A percentile compares a stretch with the other conserved stretches of the same genome.
Conservation (phyloP, 768 basidiomycete species). For the Russula compacta region DNA sequence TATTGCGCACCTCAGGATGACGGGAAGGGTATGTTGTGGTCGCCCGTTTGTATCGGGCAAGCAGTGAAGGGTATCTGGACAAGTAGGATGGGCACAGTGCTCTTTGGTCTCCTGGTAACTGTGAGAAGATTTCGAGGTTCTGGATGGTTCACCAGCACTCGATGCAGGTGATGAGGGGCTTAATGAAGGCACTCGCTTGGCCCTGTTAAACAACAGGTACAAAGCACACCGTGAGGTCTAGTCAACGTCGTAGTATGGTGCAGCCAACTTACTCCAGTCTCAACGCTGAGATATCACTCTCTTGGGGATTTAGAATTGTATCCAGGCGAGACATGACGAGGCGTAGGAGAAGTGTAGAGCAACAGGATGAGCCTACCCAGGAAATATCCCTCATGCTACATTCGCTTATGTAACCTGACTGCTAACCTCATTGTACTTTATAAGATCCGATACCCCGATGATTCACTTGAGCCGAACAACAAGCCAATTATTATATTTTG, state of each 20-base stretch:
- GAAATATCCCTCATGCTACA: conserved; percentile 3
- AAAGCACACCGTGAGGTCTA: not conserved
- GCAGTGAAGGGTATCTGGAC: conserved; percentile 69
- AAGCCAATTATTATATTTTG: not conserved
- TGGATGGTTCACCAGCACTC: conserved; percentile 7
- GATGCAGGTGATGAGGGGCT: conserved; percentile 10
- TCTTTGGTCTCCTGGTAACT: conserved; percentile 23
- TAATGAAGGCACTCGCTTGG: conserved; percentile 4
- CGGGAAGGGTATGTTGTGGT: conserved; percentile 77
- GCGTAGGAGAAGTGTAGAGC: not conserved
- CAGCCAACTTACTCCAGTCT: conserved; percentile 4
- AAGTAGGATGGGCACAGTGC: conserved; percentile 63
- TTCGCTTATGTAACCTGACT: not conserved
- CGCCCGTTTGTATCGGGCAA: conserved; percentile 70
- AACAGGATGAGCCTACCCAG: not conserved
- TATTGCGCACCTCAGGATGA: conserved; percentile 79
- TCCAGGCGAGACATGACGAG: conserved; percentile 18
- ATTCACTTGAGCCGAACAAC: not conserved
- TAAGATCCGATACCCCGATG: conserved; percentile 18
- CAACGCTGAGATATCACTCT: not conserved
- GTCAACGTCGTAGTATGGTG: not conserved
- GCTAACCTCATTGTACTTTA: conserved; percentile 13
- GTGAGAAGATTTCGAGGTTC: not conserved
- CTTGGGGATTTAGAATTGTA: conserved; percentile 19
- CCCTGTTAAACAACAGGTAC: conserved; percentile 1